Conservation (phyloP, 257 asterid genomes). For the Fraxinus anomala region DNA sequence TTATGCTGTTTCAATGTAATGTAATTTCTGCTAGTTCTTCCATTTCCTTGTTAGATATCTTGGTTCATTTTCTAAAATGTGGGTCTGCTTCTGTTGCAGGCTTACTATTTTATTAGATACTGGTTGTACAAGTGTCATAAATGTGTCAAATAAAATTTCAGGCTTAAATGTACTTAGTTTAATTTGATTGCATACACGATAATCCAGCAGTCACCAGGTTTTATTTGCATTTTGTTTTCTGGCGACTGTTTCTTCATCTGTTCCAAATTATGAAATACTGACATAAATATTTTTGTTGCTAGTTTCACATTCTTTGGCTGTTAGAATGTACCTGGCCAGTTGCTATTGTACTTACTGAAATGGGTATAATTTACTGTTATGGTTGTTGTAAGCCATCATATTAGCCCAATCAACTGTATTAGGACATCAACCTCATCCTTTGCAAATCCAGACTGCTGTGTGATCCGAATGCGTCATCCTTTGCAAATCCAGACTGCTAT, state of each 20-base stretch:
- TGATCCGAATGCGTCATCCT: too few relatives aligned
- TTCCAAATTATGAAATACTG: not conserved
- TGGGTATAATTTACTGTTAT: not conserved
- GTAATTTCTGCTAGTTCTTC: not conserved
- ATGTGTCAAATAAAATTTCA: not conserved
- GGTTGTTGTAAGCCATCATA: not conserved
- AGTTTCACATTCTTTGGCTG: not conserved
- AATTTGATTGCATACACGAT: not conserved
- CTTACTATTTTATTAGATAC: not conserved
- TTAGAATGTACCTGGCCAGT: not conserved
- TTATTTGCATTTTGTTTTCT: not conserved
- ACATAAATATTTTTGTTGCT: not conserved
- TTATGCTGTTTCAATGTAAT: too few relatives aligned
- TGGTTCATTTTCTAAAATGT: not conserved
- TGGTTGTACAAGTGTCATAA: too few relatives aligned
- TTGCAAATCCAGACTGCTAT: too few relatives aligned
- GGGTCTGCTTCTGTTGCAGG: not conserved
- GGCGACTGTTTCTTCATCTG: not conserved
- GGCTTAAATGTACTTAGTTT: not conserved
- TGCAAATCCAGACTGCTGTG: not conserved
- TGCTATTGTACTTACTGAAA: not conserved
- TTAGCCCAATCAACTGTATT: not conserved
- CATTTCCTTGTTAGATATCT: not conserved
- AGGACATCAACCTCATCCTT: not conserved
- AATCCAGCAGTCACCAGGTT: not conserved